Evolutionary conservation across 345 rosid genomes (phyloP), one percentile per base, ranked within the genome.

Genomic region (Cardamine chenopodiifolia): DNA sequence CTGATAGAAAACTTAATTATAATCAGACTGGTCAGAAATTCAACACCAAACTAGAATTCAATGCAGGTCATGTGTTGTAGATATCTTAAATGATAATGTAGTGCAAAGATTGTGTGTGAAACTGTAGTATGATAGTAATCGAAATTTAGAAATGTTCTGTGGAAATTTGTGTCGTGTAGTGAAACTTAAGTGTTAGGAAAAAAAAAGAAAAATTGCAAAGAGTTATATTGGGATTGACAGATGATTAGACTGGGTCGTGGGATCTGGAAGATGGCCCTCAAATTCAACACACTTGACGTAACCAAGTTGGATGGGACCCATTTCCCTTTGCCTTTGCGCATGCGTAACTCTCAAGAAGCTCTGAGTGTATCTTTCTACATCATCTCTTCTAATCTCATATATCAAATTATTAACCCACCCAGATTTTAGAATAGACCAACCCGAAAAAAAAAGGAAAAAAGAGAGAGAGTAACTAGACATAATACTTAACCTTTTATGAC

Each of bases 271-370:
- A 56, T 23, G 62, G 62, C 31, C 72, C 67, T 22, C 61, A 37
- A 57, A 57, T n/a, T 34, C 47, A 63, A 73, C 20, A 75, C 47
- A 67, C 62, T 75, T 66, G 67, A 74, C 54, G 78, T 74, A 50
- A 50, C 74, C 48, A 31, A 75, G 79, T 68, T 25, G 74, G 68
- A 50, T 22, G 68, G 69, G 79, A 48, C 54, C 79, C 68, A 7
- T 75, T 56, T 11, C 15, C 10, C 45, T 58, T 66, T 66, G 72
- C 66, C 50, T 66, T 68, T 68, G 74, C 62, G 79, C 79, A 74
- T 74, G 78, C 78, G 73, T 74, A 48, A 74, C 74, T 75, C 74
- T 68, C 48, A 56, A 28, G n/a, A 28, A 68, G 28, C 56, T 72
- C 62, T 72, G 62, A 37, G 13, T 68, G 3, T 29, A 42, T 29